Percentiles rank a stretch among this genome's conserved stretches.
Conservation (phyloP, 2,329 filamentous ascomycete species). For the Epicoccum nigrum region DNA sequence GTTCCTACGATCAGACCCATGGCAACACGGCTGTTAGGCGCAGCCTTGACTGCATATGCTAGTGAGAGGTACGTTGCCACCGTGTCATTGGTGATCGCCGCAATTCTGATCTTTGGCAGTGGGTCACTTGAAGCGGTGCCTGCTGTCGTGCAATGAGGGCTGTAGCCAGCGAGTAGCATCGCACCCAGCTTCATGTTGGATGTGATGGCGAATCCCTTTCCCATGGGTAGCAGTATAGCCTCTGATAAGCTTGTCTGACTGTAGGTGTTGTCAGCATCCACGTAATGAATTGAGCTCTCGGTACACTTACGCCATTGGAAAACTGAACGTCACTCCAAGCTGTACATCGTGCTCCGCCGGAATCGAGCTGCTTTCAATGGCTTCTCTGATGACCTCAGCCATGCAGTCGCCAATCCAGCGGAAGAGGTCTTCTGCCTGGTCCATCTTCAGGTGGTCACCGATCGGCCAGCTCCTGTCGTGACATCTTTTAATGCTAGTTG, state of each 20-base stretch:
- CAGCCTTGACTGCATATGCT: slow-evolving; percentile 71
- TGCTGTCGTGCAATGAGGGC: slow-evolving; percentile 56
- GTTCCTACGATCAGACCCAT: slow-evolving; percentile 86
- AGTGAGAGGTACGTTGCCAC: slow-evolving; percentile 80
- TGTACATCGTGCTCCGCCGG: slow-evolving; percentile 51
- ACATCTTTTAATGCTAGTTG: slow-evolving; percentile 59
- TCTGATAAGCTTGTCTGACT: slow-evolving; percentile 66
- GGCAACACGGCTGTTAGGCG: slow-evolving; percentile 66
- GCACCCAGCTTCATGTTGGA: slow-evolving; percentile 66
- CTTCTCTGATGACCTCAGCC: slow-evolving; percentile 71
- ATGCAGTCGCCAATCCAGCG: slow-evolving; percentile 82
- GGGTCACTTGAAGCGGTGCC: slow-evolving; percentile 21
- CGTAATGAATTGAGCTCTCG: too few species aligned
- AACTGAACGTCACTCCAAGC: slow-evolving; percentile 73
- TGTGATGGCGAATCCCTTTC: slow-evolving; percentile 71
- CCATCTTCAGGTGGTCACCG: slow-evolving; percentile 72
- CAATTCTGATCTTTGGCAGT: slow-evolving; percentile 71
- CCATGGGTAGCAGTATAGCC: slow-evolving; percentile 71
- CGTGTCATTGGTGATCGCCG: slow-evolving; percentile 81
- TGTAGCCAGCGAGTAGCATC: slow-evolving; percentile 65
- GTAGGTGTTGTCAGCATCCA: slow-evolving; percentile 16
- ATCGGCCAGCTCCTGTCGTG: slow-evolving; percentile 78
- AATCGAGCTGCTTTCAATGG: slow-evolving; percentile 48
- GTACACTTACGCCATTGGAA: slow-evolving; percentile 63
- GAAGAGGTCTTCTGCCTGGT: slow-evolving; percentile 77